Conservation (phyloP, 106 monocot genomes). For the Agapanthus africanus region DNA sequence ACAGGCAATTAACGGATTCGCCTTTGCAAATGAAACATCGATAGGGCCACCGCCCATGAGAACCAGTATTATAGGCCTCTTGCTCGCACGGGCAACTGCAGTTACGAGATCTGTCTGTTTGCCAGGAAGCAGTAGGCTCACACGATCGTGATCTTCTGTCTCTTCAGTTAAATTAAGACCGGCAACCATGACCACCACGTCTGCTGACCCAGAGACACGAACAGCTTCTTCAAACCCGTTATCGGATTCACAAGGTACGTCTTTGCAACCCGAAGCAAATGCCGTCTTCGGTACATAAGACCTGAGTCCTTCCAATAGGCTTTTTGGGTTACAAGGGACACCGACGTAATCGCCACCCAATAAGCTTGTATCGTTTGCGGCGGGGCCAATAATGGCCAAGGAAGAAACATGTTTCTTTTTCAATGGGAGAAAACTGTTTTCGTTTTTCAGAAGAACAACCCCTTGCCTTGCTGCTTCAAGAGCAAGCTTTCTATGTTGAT, state of each 20-base stretch:
- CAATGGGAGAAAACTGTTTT: slow-evolving; percentile 46
- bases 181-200: slow-evolving; percentile 53
- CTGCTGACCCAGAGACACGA: slow-evolving; percentile 37
- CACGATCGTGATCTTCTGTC: slow-evolving; percentile 64
- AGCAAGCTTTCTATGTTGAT: slow-evolving; percentile 55
- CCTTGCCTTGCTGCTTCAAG: slow-evolving; percentile 63
- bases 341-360: slow-evolving; percentile 81
- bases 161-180: slow-evolving; percentile 77
- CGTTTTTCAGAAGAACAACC: slow-evolving; percentile 69
- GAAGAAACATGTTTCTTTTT: slow-evolving; percentile 24
- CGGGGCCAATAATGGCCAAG: slow-evolving; percentile 74
- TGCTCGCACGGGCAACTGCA: slow-evolving; percentile 33
- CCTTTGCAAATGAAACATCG: slow-evolving; percentile 70
- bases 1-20: slow-evolving; percentile 34
- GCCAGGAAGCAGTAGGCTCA: slow-evolving; percentile 78
- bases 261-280: slow-evolving; percentile 52
- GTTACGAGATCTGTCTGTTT: slow-evolving; percentile 63
- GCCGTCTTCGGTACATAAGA: slow-evolving; percentile 21
- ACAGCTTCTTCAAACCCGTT: slow-evolving; percentile 54
- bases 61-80: slow-evolving; percentile 56
- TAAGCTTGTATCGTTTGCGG: slow-evolving; percentile 34
- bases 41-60: slow-evolving; percentile 82
- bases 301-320: slow-evolving; percentile 50
- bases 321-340: slow-evolving; percentile 54
- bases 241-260: slow-evolving; percentile 34